Percentiles rank a stretch among this genome's conserved stretches.
phyloP scores from a whole-genome alignment of 192 early-diverging fungal genomes.

The Chytriomyces sp. region DNA sequence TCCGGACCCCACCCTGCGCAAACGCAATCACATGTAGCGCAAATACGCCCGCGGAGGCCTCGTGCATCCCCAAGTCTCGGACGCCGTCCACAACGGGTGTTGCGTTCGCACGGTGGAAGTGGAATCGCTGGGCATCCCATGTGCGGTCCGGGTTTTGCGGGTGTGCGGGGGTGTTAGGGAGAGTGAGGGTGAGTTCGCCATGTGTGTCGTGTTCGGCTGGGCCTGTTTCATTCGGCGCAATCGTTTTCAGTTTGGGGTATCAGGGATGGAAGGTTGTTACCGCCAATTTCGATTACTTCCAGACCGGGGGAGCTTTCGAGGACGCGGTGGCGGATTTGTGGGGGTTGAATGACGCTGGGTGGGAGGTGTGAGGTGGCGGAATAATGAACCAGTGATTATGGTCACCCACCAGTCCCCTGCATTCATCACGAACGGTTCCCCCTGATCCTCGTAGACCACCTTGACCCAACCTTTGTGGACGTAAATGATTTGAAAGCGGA shows the following conservation, averaged over 20 bases:
- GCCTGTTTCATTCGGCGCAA: too few species aligned
- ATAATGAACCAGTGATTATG: too few species aligned
- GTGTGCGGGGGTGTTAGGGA: conserved; percentile 28
- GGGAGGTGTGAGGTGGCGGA: too few species aligned
- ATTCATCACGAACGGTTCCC: conserved; percentile 35
- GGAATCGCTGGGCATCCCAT: conserved; percentile 28
- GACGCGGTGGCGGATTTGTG: conserved; percentile 38
- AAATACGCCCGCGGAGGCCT: not conserved
- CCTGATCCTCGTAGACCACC: conserved; percentile 36
- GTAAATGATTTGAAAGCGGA: conserved; percentile 41
- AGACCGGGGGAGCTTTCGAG: conserved; percentile 29
- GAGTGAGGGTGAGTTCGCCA: conserved; percentile 17
- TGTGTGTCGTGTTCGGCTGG: conserved; percentile 39
- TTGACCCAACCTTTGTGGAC: conserved; percentile 32
- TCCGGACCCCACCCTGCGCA: not conserved
- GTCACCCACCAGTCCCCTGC: too few species aligned
- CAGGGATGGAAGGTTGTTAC: too few species aligned
- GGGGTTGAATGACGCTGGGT: conserved; percentile 39
- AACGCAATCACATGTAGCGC: not conserved
- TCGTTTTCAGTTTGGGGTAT: too few species aligned
- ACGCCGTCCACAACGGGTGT: conserved; percentile 1
- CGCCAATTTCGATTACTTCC: conserved; percentile 35
- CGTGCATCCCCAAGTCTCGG: conserved; percentile 14
- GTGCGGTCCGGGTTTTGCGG: not conserved
- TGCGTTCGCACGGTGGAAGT: conserved; percentile 4